Evolutionary conservation across 306 rosid species (phyloP), one percentile per base, ranked within the genome.

Genomic region (Abrus precatorius): DNA sequence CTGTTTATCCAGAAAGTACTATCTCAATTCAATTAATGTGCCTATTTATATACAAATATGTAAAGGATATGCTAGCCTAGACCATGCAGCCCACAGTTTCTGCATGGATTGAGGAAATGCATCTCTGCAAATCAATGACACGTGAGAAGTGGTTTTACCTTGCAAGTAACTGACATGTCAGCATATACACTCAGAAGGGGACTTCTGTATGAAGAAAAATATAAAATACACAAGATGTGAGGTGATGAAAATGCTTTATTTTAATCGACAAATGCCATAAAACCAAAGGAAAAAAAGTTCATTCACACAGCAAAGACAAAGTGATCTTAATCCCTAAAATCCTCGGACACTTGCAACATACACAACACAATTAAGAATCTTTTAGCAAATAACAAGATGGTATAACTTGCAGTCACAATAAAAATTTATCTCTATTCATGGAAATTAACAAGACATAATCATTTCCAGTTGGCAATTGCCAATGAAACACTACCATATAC

Each of bases 141-240:
- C 33, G 52, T 2, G 40, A 33, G 49, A 34, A 70, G 71, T 40
- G 62, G 44, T 74, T 41, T 86, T 91, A 95, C 99, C 99, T 95
- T 95, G 72, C 99, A 95, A 41, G 97, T 86, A 69, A 89, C 88
- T 0, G 99, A 95, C 99, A 95, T 95, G 86, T 95, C 99, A 65
- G 99, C 99, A 72, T 95, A 95, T 61, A 95, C 98, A 82, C 99
- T 95, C 66, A 95, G 85, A 82, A 95, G 99, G 54, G 93, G 87
- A 82, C 99, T 95, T 88, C 99, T 95, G 97, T 92, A 89, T 14
- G 60, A 40, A 47, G 80, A 64, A 81, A 71, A 78, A 74, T 14
- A 78, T 33, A 69, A 78, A 55, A 68, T 45, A 68, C 10, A 55
- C 12, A 74, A 65, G 30, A 78, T 40, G 40, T 82, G 33, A 81